Percentiles rank a stretch among this genome's conserved stretches.
Conservation (phyloP, 495 filamentous ascomycete genomes). For the Hypoxylon cercidicola region DNA sequence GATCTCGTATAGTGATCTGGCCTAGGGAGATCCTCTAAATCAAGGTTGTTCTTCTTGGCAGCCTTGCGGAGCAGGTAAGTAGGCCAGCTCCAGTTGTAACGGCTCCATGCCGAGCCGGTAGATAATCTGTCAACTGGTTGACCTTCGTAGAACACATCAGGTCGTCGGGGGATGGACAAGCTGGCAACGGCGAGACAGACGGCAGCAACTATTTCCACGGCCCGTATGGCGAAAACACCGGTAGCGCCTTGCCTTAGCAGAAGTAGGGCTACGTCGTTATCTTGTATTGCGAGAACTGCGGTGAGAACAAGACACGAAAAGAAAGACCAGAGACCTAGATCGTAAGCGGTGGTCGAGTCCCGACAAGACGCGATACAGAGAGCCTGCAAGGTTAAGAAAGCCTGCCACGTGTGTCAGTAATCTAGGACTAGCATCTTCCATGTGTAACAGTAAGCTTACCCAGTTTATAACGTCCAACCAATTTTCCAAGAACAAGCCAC, state of each 20-base stretch:
- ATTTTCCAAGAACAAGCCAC: conserved; percentile 46
- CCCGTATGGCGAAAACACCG: conserved; percentile 48
- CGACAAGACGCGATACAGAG: conserved; percentile 53
- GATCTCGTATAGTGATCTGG: conserved; percentile 62
- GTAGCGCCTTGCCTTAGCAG: conserved; percentile 41
- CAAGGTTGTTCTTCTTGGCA: conserved; percentile 64
- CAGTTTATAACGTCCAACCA: conserved; percentile 57
- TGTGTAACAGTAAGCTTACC: conserved; percentile 54
- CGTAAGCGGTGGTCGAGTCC: conserved; percentile 57
- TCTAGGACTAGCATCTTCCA: background rate
- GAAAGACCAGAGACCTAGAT: conserved; percentile 58
- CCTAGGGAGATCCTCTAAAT: conserved; percentile 68
- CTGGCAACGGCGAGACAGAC: conserved; percentile 51
- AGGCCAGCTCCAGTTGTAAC: conserved; percentile 75
- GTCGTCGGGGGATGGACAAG: conserved; percentile 70
- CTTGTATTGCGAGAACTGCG: conserved; percentile 53
- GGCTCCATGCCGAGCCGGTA: conserved; percentile 67
- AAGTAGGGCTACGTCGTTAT: conserved; percentile 43
- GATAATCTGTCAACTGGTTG: conserved; percentile 70
- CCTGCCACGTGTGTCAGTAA: conserved; percentile 44
- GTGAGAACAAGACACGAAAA: conserved; percentile 54
- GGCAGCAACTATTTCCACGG: conserved; percentile 50
- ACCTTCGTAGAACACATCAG: conserved; percentile 69
- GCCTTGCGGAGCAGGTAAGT: conserved; percentile 62
- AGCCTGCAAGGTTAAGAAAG: conserved; percentile 59